Base-by-base conservation (phyloP, 805 yeast species). In the Candida xyloterini region DNA sequence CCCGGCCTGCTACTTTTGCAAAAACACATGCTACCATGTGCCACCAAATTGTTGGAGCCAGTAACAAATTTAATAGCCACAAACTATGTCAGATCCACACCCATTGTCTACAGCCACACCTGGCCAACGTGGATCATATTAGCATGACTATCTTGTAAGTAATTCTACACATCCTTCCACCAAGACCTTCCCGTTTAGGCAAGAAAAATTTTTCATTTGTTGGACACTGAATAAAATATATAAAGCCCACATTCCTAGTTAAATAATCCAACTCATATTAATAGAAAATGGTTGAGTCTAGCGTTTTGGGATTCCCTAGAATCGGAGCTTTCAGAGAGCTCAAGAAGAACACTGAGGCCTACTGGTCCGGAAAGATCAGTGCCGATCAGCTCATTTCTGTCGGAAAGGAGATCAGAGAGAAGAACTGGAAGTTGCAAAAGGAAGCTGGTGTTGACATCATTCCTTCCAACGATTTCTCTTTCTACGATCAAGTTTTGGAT, bases 231-330 rank as follows among this genome's bases (percentile, higher is more conserved):
- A 9, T 26, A 22, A 25, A 27, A 32, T 41, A 41, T 41, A 41
- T 31, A 35, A 35, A 32, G 30, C 32, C 33, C 39, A 26, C 30
- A 29, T 29, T 34, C 29, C 39, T 27, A 20, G 38, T 33, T 14
- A 22, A 30, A 34, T 32, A 38, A 15, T 11, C 30, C 27, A 31
- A 37, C 33, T 38, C 36, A 32, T 25, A 27, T 35, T 35, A 35
- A 39, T 33, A 13, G 31, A 75, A 46, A 62, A 91, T 91, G 98
- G 98, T 91, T 72, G 83, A 83, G 73, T 91, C 98, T 52, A 81
- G 96, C 65, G 95, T 93, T 60, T 81, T 93, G 74, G 99, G 99
- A 71, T 93, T 93, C 93, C 99, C 99, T 75, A 93, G 99, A 79
- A 93, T 91, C 65, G 99, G 99, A 65, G 93, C 96, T 61, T 89